A percentile compares a stretch with the other conserved stretches of the same genome.
Evolutionary conservation across 768 basidiomycete species (phyloP).

Genomic region (Dacryopinax primogenitus): DNA sequence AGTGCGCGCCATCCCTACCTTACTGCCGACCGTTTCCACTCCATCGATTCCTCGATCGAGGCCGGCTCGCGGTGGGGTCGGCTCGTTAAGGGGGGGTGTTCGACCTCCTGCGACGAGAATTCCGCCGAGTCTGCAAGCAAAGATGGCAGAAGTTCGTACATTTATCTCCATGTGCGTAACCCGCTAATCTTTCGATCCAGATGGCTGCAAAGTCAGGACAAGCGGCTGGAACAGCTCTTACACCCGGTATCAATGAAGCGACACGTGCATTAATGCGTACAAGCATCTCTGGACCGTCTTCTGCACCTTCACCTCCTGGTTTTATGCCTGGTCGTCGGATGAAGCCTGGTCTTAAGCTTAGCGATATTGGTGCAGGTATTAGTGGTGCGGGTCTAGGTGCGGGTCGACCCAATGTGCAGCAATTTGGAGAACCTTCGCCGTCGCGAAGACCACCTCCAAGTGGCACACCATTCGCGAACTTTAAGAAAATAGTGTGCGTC

Average conservation of each 20-base stretch:
- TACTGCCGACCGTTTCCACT: background rate
- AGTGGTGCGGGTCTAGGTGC: constrained; percentile 57
- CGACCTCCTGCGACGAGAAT: constrained; percentile 45
- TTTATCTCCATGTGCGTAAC: constrained; percentile 9
- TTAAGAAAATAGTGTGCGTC: constrained; percentile 87
- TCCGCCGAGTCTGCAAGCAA: constrained; percentile 80
- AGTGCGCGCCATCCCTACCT: background rate
- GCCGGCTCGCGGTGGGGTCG: background rate
- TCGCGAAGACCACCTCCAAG: constrained; percentile 23
- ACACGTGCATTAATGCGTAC: constrained; percentile 32
- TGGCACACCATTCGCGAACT: constrained; percentile 78
- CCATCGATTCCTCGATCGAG: background rate
- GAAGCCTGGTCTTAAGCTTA: constrained; percentile 48
- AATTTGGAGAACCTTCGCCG: constrained; percentile 25
- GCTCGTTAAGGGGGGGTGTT: background rate
- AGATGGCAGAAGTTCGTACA: constrained; percentile 72
- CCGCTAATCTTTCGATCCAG: constrained; percentile 27
- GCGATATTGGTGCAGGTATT: constrained; percentile 49
- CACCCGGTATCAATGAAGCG: constrained; percentile 32
- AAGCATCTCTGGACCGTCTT: constrained; percentile 22
- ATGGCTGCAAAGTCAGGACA: constrained; percentile 32
- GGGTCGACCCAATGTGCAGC: constrained; percentile 36
- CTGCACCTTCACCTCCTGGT: constrained; percentile 19
- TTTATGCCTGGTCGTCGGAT: constrained; percentile 34
- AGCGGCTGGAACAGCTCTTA: constrained; percentile 16